Conservation (phyloP, 1,139 yeast species). For the Lodderomyces margitis region DNA sequence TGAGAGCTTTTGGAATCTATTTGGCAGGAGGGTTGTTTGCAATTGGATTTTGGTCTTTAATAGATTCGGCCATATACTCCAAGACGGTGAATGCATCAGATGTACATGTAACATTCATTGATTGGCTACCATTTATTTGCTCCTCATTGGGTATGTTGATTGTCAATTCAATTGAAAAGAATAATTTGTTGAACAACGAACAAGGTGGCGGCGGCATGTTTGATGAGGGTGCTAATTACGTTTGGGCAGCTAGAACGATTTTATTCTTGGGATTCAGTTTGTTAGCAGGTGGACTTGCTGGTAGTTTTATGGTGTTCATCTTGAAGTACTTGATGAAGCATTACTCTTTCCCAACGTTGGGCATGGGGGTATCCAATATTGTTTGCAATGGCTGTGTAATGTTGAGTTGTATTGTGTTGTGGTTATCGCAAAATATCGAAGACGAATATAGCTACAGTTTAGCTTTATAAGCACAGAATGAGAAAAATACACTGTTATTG, state of each 20-base stretch:
- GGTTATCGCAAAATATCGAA: slow-evolving; percentile 94
- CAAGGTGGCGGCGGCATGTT: slow-evolving; percentile 45
- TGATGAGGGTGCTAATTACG: slow-evolving; percentile 55
- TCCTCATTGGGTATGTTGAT: slow-evolving; percentile 89
- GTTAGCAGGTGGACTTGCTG: slow-evolving; percentile 92
- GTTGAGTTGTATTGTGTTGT: slow-evolving; percentile 82
- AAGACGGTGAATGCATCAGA: slow-evolving; percentile 80
- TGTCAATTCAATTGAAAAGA: slow-evolving; percentile 88
- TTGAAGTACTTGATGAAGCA: slow-evolving; percentile 80
- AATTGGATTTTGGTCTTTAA: slow-evolving; percentile 83
- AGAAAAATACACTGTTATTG: too few relatives aligned
- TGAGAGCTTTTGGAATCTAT: slow-evolving; percentile 75
- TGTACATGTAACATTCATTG: slow-evolving; percentile 85
- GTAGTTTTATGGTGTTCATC: slow-evolving; percentile 83
- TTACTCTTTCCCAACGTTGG: slow-evolving; percentile 80
- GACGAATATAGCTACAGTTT: slow-evolving; percentile 93
- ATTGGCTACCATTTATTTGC: slow-evolving; percentile 93
- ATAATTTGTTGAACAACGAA: slow-evolving; percentile 54
- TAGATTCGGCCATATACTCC: slow-evolving; percentile 86
- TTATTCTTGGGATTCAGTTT: slow-evolving; percentile 89
- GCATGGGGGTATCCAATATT: slow-evolving; percentile 92
- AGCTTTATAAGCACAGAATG: slow-evolving; percentile 51
- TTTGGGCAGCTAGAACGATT: slow-evolving; percentile 92
- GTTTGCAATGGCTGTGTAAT: slow-evolving; percentile 76
- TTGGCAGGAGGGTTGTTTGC: slow-evolving; percentile 77